Evolutionary conservation across 1,139 yeast genomes (phyloP), one percentile per base, ranked within the genome.

Genomic region (Lodderomyces oxycetoniae): DNA sequence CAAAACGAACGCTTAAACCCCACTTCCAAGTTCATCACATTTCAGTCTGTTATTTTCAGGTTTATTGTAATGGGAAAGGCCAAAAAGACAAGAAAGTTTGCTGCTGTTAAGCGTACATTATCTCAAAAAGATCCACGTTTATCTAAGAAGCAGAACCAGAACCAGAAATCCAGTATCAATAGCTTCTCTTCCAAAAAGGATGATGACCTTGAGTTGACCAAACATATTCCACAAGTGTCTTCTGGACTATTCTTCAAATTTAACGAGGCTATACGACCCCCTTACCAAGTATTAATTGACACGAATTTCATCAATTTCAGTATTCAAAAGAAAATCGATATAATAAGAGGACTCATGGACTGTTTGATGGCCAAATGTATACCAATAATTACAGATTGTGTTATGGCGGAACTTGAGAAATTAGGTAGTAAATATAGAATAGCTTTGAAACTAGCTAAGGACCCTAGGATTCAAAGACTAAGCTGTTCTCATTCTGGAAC

Each of bases 311-410:
- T 91, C 59, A 91, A 91, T 64, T 89, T 89, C 57, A 85, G 95
- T 45, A 89, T 91, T 48, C 96, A 88, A 56, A 91, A 91, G 65
- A 89, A 91, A 53, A 79, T 91, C 35, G 98, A 93, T 53, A 67
- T 91, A 9, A 91, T 88, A 12, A 74, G 89, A 49, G 98, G 96
- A 6, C 81, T 91, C 80, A 91, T 91, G 97, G 97, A 91, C 57
- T 75, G 94, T 39, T 65, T 91, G 27, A 82, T 81, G 58, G 98
- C 98, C 34, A 86, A 93, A 55, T 88, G 97, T 65, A 86, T 89
- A 31, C 98, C 98, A 4, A 76, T 89, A 33, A 80, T 91, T 30
- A 91, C 98, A 2, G 98, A 91, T 60, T 91, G 98, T 66, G 98
- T 91, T 21, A 78, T 91, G 83, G 98, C 98, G 0, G 98, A 91